phyloP scores from a whole-genome alignment of 768 basidiomycete genomes.

The Termitomyces sp. region DNA sequence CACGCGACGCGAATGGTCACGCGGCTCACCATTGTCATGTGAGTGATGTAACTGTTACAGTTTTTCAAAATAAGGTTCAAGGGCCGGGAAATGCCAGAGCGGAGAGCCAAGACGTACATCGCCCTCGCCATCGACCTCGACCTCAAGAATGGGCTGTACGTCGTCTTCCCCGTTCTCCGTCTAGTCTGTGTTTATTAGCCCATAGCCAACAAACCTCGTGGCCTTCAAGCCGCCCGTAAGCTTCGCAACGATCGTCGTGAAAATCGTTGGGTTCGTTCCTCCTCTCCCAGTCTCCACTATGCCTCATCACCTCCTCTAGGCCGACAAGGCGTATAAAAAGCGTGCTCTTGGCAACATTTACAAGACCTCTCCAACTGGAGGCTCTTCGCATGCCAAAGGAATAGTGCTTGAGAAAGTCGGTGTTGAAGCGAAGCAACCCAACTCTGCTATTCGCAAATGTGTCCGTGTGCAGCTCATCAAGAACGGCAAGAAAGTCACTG shows the following conservation, averaged over 20 bases:
- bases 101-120: neutral
- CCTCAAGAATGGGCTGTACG: conserved; percentile 83
- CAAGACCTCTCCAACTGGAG: conserved; percentile 99
- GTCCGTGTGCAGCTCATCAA: conserved; percentile 99
- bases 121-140: conserved; percentile 40
- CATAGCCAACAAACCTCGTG: conserved; percentile 96
- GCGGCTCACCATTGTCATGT: neutral
- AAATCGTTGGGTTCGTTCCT: conserved; percentile 87
- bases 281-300: neutral
- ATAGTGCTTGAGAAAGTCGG: conserved; percentile 99
- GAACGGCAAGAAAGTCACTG: conserved; percentile 99
- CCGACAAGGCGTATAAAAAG: conserved; percentile 99
- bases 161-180: conserved; percentile 24
- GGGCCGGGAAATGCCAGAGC: conserved; percentile 24
- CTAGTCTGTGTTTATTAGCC: conserved; percentile 9
- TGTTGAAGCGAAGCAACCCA: conserved; percentile 99
- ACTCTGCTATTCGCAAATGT: conserved; percentile 99
- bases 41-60: conserved; percentile 29
- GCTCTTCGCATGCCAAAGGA: conserved; percentile 99
- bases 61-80: conserved; percentile 44
- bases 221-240: conserved; percentile 98
- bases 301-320: conserved; percentile 38
- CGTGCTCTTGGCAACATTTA: conserved; percentile 98
- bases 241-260: conserved; percentile 89
- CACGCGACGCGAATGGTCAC: conserved; percentile 7